Conservation (phyloP, 805 yeast genomes). For the Saccharomycopsis selenospora region DNA sequence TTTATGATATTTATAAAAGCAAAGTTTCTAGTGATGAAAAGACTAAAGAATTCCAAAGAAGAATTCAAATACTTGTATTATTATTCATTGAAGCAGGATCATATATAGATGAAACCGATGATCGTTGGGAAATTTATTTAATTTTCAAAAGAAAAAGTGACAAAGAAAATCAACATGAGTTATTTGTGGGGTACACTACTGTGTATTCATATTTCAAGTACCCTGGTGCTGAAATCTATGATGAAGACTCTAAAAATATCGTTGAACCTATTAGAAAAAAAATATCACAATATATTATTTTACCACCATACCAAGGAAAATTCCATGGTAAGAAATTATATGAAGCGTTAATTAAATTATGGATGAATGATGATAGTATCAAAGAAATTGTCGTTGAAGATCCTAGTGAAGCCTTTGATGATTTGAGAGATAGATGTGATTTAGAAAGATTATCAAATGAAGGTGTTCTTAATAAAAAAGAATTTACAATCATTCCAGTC, state of each 20-base stretch:
- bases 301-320: constrained; percentile 76
- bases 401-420: constrained; percentile 89
- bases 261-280: constrained; percentile 47
- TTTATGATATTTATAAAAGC: constrained; percentile 45
- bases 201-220: constrained; percentile 80
- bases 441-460: constrained; percentile 39
- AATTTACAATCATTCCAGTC: constrained; percentile 22
- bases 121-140: constrained; percentile 72
- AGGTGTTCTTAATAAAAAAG: constrained; percentile 26
- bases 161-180: constrained; percentile 24
- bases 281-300: constrained; percentile 77
- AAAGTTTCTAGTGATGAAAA: constrained; percentile 30
- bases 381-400: constrained; percentile 85
- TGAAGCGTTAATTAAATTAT: constrained; percentile 42
- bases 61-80: constrained; percentile 74
- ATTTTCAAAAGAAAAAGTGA: constrained; percentile 32
- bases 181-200: constrained; percentile 72
- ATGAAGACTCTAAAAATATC: constrained; percentile 22
- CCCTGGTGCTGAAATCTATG: constrained; percentile 46
- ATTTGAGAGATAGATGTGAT: constrained; percentile 79
- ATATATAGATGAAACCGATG: constrained; percentile 69
- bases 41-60: constrained; percentile 48
- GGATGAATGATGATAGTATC: constrained; percentile 48
- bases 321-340: constrained; percentile 70
- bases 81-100: constrained; percentile 93